Conservation (phyloP, 192 early-diverging fungal genomes). For the Coemansia aciculifera region DNA sequence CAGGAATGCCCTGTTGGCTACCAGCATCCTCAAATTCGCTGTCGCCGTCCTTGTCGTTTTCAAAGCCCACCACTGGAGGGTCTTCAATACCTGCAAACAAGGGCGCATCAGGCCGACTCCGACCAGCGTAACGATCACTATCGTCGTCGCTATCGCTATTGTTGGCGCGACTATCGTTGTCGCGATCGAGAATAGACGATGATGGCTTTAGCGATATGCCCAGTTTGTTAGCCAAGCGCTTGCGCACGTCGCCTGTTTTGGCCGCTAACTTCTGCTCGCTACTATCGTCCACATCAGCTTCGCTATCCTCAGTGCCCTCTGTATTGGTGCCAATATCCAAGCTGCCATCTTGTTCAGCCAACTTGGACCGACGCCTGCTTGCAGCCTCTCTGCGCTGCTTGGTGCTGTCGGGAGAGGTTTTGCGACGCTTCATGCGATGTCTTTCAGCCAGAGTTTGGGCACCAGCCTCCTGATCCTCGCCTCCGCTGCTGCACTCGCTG, state of each 20-base stretch:
- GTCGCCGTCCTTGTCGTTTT: conserved; percentile 8
- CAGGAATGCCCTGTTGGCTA: not conserved
- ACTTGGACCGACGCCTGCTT: conserved; percentile 14
- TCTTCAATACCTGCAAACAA: conserved; percentile 32
- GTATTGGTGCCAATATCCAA: conserved; percentile 30
- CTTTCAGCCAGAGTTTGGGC: not conserved
- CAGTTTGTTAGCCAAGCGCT: conserved; percentile 11
- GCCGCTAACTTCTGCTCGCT: not conserved
- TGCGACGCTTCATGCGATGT: conserved; percentile 35
- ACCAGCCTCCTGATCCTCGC: conserved; percentile 23
- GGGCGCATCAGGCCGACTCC: conserved; percentile 4
- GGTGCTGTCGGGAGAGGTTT: conserved; percentile 14
- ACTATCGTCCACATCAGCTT: conserved; percentile 8
- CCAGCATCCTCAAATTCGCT: conserved; percentile 19
- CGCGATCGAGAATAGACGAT: conserved; percentile 11
- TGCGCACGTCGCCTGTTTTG: not conserved
- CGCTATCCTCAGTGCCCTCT: conserved; percentile 21
- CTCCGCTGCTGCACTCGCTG: conserved; percentile 28
- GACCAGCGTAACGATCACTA: conserved; percentile 11
- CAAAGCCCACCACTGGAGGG: conserved; percentile 3
- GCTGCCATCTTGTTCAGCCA: conserved; percentile 31
- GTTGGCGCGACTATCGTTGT: conserved; percentile 2
- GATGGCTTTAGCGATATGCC: conserved; percentile 15
- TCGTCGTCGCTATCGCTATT: conserved; percentile 25
- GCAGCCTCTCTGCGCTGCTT: conserved; percentile 3